Evolutionary conservation across 768 basidiomycete species (phyloP).

Genomic region (Clitopilus hobsonii): DNA sequence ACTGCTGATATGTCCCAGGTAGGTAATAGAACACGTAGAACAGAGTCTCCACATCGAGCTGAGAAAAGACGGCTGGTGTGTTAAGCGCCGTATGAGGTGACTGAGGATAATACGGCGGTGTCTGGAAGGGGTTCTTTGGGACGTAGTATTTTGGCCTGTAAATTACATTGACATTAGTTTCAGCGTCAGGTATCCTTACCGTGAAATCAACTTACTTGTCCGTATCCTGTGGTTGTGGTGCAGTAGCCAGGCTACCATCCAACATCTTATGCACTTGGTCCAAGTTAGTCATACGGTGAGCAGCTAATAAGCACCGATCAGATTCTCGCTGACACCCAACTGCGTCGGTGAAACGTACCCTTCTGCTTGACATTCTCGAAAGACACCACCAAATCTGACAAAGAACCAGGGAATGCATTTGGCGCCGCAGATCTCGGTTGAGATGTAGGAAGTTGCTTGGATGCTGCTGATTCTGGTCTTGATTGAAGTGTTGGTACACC

Average conservation of each 20-base stretch:
- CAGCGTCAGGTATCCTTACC: not conserved
- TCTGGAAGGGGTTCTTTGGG: slow-evolving; percentile 85
- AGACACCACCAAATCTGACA: slow-evolving; percentile 90
- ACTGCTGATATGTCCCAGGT: slow-evolving; percentile 98
- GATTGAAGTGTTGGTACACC: slow-evolving; percentile 17
- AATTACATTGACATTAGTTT: slow-evolving; percentile 8
- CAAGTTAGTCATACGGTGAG: slow-evolving; percentile 82
- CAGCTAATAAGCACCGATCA: slow-evolving; percentile 32
- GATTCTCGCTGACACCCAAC: not conserved
- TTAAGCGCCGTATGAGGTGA: slow-evolving; percentile 74
- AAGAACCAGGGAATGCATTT: slow-evolving; percentile 69
- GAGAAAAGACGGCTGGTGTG: slow-evolving; percentile 79
- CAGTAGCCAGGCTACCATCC: slow-evolving; percentile 83
- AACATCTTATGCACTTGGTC: slow-evolving; percentile 91
- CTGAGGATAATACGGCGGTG: slow-evolving; percentile 95
- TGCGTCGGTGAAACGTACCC: slow-evolving; percentile 41
- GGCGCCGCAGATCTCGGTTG: slow-evolving; percentile 38
- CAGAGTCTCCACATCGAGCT: slow-evolving; percentile 93
- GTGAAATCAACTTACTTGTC: slow-evolving; percentile 68
- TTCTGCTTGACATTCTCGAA: slow-evolving; percentile 98
- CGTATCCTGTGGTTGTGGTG: slow-evolving; percentile 91
- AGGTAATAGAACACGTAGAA: slow-evolving; percentile 99
- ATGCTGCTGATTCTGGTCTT: slow-evolving; percentile 31
- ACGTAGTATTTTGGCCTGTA: slow-evolving; percentile 93
- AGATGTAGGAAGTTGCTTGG: slow-evolving; percentile 51